phyloP scores from a whole-genome alignment of 2,329 filamentous ascomycete species.

The Ascochyta rabiei region DNA sequence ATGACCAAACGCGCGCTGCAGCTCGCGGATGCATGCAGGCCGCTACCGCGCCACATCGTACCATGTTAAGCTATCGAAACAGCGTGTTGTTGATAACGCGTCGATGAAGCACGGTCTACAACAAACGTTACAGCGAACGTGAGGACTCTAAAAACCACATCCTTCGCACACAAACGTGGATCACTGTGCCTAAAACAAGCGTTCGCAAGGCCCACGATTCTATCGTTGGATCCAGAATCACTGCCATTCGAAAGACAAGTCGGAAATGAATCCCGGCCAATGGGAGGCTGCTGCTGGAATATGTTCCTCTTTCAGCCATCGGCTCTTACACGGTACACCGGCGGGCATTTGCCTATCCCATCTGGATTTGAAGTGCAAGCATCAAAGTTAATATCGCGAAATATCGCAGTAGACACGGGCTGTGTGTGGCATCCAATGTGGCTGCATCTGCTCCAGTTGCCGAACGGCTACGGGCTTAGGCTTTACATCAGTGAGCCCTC shows the following conservation, averaged over 20 bases:
- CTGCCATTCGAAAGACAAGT: not conserved
- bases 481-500: slow-evolving; percentile 3
- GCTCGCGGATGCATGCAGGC: slow-evolving; percentile 21
- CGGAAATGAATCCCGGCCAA: not conserved
- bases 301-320: not conserved
- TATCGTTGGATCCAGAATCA: not conserved
- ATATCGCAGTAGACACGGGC: not conserved
- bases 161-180: not conserved
- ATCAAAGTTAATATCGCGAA: not conserved
- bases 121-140: not conserved
- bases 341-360: not conserved
- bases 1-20: not conserved
- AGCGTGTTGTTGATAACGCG: slow-evolving; percentile 1
- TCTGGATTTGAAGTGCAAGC: not conserved
- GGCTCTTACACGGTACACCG: not conserved
- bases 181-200: not conserved
- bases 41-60: slow-evolving; percentile 17
- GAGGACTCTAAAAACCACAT: not conserved
- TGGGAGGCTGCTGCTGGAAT: not conserved
- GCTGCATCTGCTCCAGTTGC: not conserved
- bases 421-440: not conserved
- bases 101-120: slow-evolving; percentile 1
- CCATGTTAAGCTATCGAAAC: slow-evolving; percentile 24
- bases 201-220: not conserved
- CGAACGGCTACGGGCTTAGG: slow-evolving; percentile 4